Evolutionary conservation across 305 asterid genomes (phyloP), one percentile per base, ranked within the genome.

Genomic region (Fraxinus paxiana): DNA sequence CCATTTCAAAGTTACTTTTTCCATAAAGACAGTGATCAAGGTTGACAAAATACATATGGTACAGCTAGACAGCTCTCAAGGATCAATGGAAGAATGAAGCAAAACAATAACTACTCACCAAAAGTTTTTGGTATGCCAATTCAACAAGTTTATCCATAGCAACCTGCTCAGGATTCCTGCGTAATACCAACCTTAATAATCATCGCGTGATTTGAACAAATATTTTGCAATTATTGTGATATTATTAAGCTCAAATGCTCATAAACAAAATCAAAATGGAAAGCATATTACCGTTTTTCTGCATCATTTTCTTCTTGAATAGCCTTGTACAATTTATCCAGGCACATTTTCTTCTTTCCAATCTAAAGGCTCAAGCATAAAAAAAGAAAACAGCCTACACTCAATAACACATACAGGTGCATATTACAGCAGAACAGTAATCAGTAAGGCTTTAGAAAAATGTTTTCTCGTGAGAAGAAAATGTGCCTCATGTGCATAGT

Each of bases 91-190:
- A 51, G 26, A 31, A 77, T 15, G 69, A 79, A 78, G 67, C 70
- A 75, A 79, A 75, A 56, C 43, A 83, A 80, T 69, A 54, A 54
- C 10, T n/a, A 85, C 91, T 90, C 83, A 93, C 99, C 97, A 92
- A 83, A 77, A 91, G 92, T 87, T 94, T 95, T 89, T 89, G 91
- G 92, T 90, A 88, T 48, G 97, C 92, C 89, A 90, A 63, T 90
- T 92, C 98, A 63, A 89, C 89, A 76, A 93, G 97, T 86, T 86
- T 89, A 88, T 92, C 91, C 92, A 94, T 88, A 59, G 97, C 99
- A 83, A 90, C 89, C 93, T 87, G 94, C 86, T 95, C 98, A 59
- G 90, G 93, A 84, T 89, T 90, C 96, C 99, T 95, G 90, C 81
- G 80, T 73, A 82, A 80, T 28, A 54, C 26, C 10, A 5, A 70